Evolutionary conservation across 352 stramenopile species (phyloP).

Genomic region (Phytophthora sojae): DNA sequence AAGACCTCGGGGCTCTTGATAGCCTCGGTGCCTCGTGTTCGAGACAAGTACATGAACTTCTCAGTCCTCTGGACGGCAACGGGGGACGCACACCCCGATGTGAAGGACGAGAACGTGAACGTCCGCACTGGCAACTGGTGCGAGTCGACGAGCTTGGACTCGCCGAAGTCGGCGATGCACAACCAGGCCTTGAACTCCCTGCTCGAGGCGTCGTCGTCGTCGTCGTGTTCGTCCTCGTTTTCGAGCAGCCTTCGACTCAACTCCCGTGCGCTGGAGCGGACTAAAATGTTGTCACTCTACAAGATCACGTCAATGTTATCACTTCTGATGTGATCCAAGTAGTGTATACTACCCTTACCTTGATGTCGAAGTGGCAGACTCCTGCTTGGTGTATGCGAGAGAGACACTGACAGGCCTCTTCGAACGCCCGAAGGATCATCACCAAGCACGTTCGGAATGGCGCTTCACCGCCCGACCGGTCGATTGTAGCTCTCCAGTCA

Average conservation of each 20-base stretch:
- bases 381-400: constrained; percentile 48
- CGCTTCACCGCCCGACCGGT: background rate
- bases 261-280: constrained; percentile 42
- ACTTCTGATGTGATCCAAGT: background rate
- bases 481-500: constrained; percentile 41
- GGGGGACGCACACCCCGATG: constrained; percentile 14
- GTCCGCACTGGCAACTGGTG: constrained; percentile 21
- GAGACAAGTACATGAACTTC: constrained; percentile 30
- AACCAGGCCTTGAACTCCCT: constrained; percentile 35
- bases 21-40: constrained; percentile 75
- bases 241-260: constrained; percentile 48
- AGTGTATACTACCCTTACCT: constrained; percentile 31
- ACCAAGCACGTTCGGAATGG: constrained; percentile 55
- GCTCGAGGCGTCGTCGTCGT: background rate
- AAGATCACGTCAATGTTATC: constrained; percentile 4
- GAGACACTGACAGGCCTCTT: constrained; percentile 45
- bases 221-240: constrained; percentile 28
- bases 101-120: constrained; percentile 36
- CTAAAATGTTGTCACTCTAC: constrained; percentile 72
- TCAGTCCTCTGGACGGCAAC: constrained; percentile 10
- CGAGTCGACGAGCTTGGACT: constrained; percentile 50
- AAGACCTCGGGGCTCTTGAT: constrained; percentile 86
- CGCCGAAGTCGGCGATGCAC: constrained; percentile 80
- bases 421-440: constrained; percentile 54
- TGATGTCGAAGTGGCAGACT: constrained; percentile 78